A percentile compares a stretch with the other conserved stretches of the same genome.
Evolutionary conservation across 2,329 filamentous ascomycete species (phyloP).

Genomic region (Talaromyces sp.): DNA sequence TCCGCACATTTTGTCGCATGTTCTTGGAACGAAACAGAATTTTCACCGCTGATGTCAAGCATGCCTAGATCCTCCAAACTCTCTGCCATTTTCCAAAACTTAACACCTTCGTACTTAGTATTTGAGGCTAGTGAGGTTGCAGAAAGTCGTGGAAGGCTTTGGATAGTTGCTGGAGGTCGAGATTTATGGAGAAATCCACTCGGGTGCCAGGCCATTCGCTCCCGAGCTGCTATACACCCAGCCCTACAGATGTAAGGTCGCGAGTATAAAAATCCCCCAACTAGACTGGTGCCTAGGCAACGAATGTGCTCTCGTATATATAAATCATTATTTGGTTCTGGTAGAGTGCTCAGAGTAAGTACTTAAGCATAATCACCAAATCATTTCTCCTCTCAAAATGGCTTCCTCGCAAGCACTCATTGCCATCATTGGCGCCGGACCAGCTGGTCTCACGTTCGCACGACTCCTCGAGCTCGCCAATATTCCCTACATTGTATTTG

Average conservation of each 20-base stretch:
- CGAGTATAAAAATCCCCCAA: too few species aligned
- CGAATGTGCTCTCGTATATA: not conserved
- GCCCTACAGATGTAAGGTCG: too few species aligned
- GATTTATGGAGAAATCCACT: not conserved
- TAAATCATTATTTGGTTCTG: not conserved
- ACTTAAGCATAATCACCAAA: not conserved
- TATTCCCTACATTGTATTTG: constrained; percentile 26
- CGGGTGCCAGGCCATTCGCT: constrained; percentile 4
- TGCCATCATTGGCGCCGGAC: constrained; percentile 26
- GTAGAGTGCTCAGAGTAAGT: too few species aligned
- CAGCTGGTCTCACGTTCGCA: constrained; percentile 26
- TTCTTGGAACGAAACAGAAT: not conserved
- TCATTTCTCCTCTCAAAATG: not conserved
- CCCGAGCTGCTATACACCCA: not conserved
- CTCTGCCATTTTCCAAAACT: not conserved
- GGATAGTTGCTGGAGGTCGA: not conserved
- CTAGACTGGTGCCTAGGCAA: too few species aligned
- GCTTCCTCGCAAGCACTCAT: constrained; percentile 19
- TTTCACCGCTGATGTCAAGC: not conserved
- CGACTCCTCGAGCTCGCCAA: constrained; percentile 23
- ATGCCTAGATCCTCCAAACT: not conserved
- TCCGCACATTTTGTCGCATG: not conserved
- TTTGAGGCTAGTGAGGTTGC: not conserved
- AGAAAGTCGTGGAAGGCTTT: not conserved
- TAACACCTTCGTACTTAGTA: not conserved